Base-by-base conservation (phyloP, 176 grass and related monocot genomes). In the Oryza nivara region DNA sequence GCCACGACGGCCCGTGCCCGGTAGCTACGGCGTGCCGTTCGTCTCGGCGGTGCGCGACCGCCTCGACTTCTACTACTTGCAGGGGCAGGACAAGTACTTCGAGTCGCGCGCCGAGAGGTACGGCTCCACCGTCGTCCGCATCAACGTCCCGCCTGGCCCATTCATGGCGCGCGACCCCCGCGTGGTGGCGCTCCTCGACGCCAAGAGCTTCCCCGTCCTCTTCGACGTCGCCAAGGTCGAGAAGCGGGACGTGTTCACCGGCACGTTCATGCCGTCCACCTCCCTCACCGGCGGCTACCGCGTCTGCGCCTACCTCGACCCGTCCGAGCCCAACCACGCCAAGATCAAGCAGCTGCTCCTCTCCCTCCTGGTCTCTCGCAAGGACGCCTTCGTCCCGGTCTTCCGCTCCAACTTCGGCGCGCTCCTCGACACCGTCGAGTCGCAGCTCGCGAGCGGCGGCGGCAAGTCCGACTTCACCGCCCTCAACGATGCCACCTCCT, bases 161-260 rank as follows among this genome's bases (percentile, higher is more conserved):
- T 87, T 90, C 88, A 90, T 95, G 82, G 87, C 88, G 14, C 79
- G 72, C 45, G 51, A 95, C 90, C 88, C 88, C 12, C 88, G 82
- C 7, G 90, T 95, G n/a, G 49, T 95, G 3, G 89, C 90, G 6
- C 64, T 95, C 0, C 93, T 95, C 78, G 90, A 95, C 69, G 85
- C 88, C 67, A 90, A 88, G 88, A 95, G 90, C 85, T 95, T 95
- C 82, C 74, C 90, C 35, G 80, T 92, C 6, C 90, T 95, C 16
- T 95, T 95, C 56, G 93, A 92, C 88, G 66, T 90, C 65, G 44
- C 72, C 85, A 90, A 92, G 88, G 93, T 92, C 11, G 93, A 95
- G 90, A 95, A 92, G 88, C 86, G 70, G 78, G 44, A 92, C 85
- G 49, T 92, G 28, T 88, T 95, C 70, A 88, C 86, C 32, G 90